A percentile compares a stretch with the other conserved stretches of the same genome.
Conservation (phyloP, 2,329 filamentous ascomycete species). For the Curvularia hawaiiensis region DNA sequence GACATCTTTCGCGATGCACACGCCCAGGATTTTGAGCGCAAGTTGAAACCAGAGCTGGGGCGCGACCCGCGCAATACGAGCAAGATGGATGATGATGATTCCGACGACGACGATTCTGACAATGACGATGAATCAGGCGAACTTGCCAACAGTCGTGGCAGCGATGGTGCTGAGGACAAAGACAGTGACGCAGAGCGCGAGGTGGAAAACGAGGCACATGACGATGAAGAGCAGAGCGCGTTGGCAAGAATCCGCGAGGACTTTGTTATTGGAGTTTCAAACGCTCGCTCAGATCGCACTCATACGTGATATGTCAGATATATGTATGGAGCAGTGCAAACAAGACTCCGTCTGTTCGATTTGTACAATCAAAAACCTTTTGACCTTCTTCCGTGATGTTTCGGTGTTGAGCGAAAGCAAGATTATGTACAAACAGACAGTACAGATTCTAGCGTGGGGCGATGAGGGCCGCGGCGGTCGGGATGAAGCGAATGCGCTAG, state of each 20-base stretch:
- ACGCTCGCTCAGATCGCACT: conserved; percentile 5
- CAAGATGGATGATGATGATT: conserved; percentile 36
- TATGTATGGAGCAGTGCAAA: not conserved
- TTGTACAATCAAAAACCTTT: not conserved
- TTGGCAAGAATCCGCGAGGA: conserved; percentile 21
- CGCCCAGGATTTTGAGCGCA: conserved; percentile 89
- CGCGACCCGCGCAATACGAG: conserved; percentile 34
- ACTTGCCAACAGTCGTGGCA: not conserved
- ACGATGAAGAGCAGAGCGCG: conserved; percentile 15
- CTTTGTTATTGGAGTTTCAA: conserved; percentile 18
- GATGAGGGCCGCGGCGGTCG: not conserved
- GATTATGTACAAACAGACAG: not conserved
- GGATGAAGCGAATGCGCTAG: conserved; percentile 15
- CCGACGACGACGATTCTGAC: conserved; percentile 22
- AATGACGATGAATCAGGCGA: conserved; percentile 9
- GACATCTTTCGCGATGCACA: conserved; percentile 83
- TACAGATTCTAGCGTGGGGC: not conserved
- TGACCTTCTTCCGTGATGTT: not conserved
- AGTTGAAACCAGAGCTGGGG: conserved; percentile 59
- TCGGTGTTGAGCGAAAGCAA: not conserved
- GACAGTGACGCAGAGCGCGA: conserved; percentile 1
- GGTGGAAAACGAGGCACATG: conserved; percentile 1
- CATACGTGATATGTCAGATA: not conserved
- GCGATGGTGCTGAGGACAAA: not conserved
- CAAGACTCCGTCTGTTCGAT: not conserved